These are phyloP conservation scores for Ophiognomonia clavigignenti-juglandacearum DNA, from an alignment of 2,329 filamentous ascomycete species.

Conservation along the genomic window DNA sequence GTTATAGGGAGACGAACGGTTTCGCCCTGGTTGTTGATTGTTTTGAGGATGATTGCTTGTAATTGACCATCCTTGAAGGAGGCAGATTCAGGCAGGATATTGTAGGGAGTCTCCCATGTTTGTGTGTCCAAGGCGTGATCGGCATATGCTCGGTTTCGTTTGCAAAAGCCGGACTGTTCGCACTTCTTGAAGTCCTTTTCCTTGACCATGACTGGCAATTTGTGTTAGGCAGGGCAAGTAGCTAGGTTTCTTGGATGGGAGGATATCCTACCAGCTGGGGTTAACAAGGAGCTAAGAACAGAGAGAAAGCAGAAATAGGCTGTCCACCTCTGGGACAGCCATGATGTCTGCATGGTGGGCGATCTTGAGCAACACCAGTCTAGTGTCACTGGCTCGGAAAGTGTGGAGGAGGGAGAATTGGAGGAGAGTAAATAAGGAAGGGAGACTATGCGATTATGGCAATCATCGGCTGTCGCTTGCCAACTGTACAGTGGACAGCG, in stretches of 20 bases:
- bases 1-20: slow-evolving; percentile 76
- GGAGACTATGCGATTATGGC: slow-evolving; percentile 20
- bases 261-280: slow-evolving; percentile 58
- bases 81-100: slow-evolving; percentile 65
- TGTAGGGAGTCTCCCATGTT: slow-evolving; percentile 77
- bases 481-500: slow-evolving; percentile 15
- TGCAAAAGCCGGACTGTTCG: slow-evolving; percentile 93
- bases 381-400: slow-evolving; percentile 2
- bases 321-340: slow-evolving; percentile 59
- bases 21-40: slow-evolving; percentile 58
- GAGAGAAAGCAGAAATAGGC: slow-evolving; percentile 56
- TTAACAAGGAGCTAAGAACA: slow-evolving; percentile 55
- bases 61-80: slow-evolving; percentile 76
- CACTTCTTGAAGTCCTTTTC: slow-evolving; percentile 98
- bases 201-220: slow-evolving; percentile 69
- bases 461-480: slow-evolving; percentile 3
- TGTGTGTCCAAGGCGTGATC: slow-evolving; percentile 65
- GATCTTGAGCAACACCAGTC: slow-evolving; percentile 7
- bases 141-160: slow-evolving; percentile 85
- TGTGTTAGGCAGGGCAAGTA: background rate
- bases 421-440: background rate
- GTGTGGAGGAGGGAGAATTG: background rate
- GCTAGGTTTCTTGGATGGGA: background rate
- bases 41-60: slow-evolving; percentile 77
- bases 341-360: slow-evolving; percentile 11